A percentile compares a stretch with the other conserved stretches of the same genome.
Evolutionary conservation across 2,329 filamentous ascomycete genomes (phyloP).

Genomic region (Cercospora citrullina): DNA sequence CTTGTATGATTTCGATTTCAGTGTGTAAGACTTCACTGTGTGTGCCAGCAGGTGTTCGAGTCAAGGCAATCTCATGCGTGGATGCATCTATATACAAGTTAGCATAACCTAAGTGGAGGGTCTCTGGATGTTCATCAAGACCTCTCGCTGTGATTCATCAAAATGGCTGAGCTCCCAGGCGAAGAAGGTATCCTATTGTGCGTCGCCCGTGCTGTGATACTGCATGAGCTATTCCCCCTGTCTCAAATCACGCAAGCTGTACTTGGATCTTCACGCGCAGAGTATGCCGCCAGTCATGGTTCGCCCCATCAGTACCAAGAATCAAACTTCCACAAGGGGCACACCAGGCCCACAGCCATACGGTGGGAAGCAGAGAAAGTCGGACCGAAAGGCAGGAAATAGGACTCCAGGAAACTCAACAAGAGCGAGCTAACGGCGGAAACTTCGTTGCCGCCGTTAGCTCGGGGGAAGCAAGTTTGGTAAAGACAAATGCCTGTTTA

Average conservation of each 20-base stretch:
- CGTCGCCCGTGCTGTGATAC: slow-evolving; percentile 19
- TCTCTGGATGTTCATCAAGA: too few species aligned
- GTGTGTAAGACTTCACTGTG: too few species aligned
- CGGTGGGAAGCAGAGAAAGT: slow-evolving; percentile 58
- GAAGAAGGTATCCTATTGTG: slow-evolving; percentile 14
- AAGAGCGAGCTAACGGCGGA: slow-evolving; percentile 41
- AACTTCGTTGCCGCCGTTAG: not conserved
- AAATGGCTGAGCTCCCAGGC: slow-evolving; percentile 42
- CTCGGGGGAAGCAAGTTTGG: slow-evolving; percentile 11
- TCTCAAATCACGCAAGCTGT: slow-evolving; percentile 39
- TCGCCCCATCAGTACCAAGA: slow-evolving; percentile 34
- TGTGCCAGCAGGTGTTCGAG: too few species aligned
- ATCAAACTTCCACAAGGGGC: slow-evolving; percentile 38
- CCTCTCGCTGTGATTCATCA: slow-evolving; percentile 54
- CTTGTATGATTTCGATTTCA: too few species aligned
- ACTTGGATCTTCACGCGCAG: slow-evolving; percentile 50
- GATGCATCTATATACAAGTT: too few species aligned
- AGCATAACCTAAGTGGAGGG: too few species aligned
- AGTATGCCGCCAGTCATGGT: slow-evolving; percentile 53
- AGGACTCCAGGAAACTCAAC: slow-evolving; percentile 65
- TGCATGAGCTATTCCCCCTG: slow-evolving; percentile 35
- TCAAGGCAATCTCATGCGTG: too few species aligned
- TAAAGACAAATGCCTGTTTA: slow-evolving; percentile 20
- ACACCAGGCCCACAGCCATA: slow-evolving; percentile 43
- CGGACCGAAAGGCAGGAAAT: slow-evolving; percentile 57